Base-by-base conservation (phyloP, 2,329 filamentous ascomycete genomes). In the Colletotrichum aenigma region DNA sequence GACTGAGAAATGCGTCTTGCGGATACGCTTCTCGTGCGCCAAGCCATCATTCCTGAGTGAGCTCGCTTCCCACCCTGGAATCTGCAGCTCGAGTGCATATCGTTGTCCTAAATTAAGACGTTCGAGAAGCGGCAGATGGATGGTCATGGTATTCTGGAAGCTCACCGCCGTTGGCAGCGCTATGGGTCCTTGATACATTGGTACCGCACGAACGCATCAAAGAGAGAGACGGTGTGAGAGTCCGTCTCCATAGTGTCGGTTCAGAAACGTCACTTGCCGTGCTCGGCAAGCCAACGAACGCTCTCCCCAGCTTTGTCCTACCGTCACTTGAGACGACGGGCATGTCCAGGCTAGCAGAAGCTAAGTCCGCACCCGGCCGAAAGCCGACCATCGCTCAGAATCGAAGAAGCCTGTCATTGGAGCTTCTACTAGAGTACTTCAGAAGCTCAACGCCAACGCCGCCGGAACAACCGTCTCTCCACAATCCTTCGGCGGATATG, bases 61-160 rank as follows among this genome's bases (percentile, higher is more conserved):
- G 72, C 55, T 43, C 56, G 28, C 18, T 26, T 62, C 38, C 26
- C 28, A 52, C 36, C 30, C 64, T 43, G 73, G 70, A 62, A 26
- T 60, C 68, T 66, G 32, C 56, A 75, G 62, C 38, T 30, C 55
- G 48, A 32, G 38, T 66, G 69, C 69, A 72, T 62, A 34, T 64
- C 36, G n/a, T 34, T 13, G 36, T 73, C 34, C 56, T 68, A 64
- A 65, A 73, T 64, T 68, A 72, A 72, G 69, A 75, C 56, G 64
- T 75, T 75, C 69, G 73, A 75, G 73, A 75, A 75, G 69, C 69
- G 64, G 69, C 52, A 68, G 66, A 65, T 48, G 67, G 12, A 43
- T 52, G 58, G 24, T 24, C 66, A 65, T 21, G 21, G n/a, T 28
- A 26, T 73, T 75, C 73, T 75, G 73, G 73, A 75, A 75, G 69